A percentile compares a stretch with the other conserved stretches of the same genome.
Conservation (phyloP, 306 rosid genomes). For the Vicia sativa region DNA sequence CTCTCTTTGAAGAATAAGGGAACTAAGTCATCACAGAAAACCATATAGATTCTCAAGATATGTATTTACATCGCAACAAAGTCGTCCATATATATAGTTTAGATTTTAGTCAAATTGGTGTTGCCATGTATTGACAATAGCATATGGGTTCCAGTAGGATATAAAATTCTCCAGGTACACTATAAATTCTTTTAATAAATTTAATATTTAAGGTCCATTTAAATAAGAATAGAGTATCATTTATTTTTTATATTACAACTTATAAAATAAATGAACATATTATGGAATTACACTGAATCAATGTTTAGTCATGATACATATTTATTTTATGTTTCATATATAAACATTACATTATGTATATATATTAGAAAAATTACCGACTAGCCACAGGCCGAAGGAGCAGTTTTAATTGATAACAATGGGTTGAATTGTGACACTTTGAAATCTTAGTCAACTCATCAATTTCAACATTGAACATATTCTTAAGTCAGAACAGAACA, state of each 20-base stretch:
- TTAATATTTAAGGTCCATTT: background rate
- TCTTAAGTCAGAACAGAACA: background rate
- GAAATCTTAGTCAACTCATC: background rate
- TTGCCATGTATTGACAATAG: too few relatives aligned
- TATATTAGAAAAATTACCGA: too few relatives aligned
- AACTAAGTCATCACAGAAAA: background rate
- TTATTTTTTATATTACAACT: background rate
- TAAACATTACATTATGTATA: too few relatives aligned
- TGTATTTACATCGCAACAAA: background rate
- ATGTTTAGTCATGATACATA: background rate
- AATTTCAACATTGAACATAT: background rate
- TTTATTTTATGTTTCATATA: too few relatives aligned
- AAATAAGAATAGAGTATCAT: background rate
- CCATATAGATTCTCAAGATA: background rate
- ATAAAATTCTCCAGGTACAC: conserved; percentile 15
- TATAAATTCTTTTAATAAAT: conserved; percentile 1
- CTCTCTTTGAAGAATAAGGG: too few relatives aligned
- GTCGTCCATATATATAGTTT: background rate
- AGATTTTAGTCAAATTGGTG: conserved; percentile 1
- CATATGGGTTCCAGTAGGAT: conserved; percentile 8
- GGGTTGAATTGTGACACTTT: background rate
- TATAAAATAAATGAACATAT: background rate
- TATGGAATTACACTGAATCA: background rate
- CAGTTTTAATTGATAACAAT: too few relatives aligned
- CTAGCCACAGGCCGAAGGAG: too few relatives aligned